Percentiles rank a stretch among this genome's conserved stretches.
These are phyloP conservation scores for Candida parachauliodes DNA, from an alignment of 805 yeast genomes.

Conservation along the genomic window DNA sequence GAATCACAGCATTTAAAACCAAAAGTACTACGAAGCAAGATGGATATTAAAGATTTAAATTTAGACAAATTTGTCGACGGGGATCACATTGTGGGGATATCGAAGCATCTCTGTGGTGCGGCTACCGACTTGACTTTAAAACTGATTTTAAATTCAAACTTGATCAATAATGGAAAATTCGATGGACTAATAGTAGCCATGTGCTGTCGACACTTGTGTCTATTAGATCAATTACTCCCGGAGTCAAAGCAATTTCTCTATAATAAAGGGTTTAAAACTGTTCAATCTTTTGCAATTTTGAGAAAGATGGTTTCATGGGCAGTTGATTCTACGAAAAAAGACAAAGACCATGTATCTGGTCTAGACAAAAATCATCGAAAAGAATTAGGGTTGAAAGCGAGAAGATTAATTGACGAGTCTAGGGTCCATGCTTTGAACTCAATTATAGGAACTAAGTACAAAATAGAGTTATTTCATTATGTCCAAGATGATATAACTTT, in stretches of 20 bases:
- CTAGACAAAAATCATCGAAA: constrained; percentile 45
- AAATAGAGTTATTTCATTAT: constrained; percentile 55
- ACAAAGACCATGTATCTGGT: constrained; percentile 12
- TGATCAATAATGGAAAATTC: constrained; percentile 21
- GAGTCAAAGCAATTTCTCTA: constrained; percentile 41
- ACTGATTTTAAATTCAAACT: constrained; percentile 47
- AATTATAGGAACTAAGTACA: constrained; percentile 29
- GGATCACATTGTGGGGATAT: constrained; percentile 52
- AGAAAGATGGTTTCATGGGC: constrained; percentile 85
- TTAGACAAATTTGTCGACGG: constrained; percentile 43
- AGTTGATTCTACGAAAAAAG: constrained; percentile 58
- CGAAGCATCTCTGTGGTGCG: constrained; percentile 90
- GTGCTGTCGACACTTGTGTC: constrained; percentile 89
- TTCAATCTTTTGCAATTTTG: constrained; percentile 43
- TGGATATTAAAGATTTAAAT: constrained; percentile 76
- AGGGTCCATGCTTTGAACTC: constrained; percentile 48
- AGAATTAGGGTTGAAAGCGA: constrained; percentile 59
- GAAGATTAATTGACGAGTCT: constrained; percentile 74
- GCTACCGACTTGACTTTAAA: constrained; percentile 85
- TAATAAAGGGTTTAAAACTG: constrained; percentile 27
- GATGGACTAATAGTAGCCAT: constrained; percentile 76
- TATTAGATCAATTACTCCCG: constrained; percentile 51
- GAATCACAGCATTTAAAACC: constrained; percentile 23
- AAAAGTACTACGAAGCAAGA: constrained; percentile 49
- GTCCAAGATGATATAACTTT: constrained; percentile 54